Evolutionary conservation across 2,329 filamentous ascomycete species (phyloP).

Genomic region (Metarhizium album): DNA sequence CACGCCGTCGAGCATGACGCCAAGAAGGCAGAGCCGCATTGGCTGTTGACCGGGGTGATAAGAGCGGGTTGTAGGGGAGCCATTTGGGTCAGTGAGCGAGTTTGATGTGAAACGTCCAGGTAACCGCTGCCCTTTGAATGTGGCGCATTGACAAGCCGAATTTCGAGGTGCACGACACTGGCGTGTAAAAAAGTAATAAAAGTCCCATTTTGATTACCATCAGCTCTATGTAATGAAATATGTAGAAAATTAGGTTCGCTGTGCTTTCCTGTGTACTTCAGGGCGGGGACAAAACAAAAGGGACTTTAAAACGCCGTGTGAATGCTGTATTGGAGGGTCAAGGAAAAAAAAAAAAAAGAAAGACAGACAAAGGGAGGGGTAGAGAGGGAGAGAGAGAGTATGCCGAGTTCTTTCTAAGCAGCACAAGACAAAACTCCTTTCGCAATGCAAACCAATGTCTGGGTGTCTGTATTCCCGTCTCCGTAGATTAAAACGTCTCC

Average conservation of each 20-base stretch:
- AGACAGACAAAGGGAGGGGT: not conserved
- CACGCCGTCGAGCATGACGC: conserved; percentile 90
- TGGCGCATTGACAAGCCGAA: not conserved
- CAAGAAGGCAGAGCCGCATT: conserved; percentile 81
- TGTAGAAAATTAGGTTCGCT: not conserved
- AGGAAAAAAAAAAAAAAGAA: not conserved
- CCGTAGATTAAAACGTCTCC: not conserved
- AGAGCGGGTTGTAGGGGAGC: conserved; percentile 82
- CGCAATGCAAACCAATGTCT: conserved; percentile 21
- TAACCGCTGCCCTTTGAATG: not conserved
- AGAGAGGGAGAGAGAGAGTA: not conserved
- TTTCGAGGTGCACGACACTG: not conserved
- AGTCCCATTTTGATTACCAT: conserved; percentile 4
- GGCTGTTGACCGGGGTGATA: conserved; percentile 78
- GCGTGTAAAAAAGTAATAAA: not conserved
- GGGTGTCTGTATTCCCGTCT: not conserved
- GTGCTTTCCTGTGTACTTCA: not conserved
- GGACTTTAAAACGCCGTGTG: not conserved
- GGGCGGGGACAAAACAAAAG: not conserved
- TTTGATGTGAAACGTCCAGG: conserved; percentile 29
- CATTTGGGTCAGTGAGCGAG: conserved; percentile 79
- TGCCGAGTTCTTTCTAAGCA: not conserved
- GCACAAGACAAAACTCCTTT: not conserved
- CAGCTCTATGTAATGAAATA: conserved; percentile 1
- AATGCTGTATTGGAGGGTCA: not conserved